These are phyloP conservation scores for Naegleria lovaniensis DNA, from an alignment of 208 protist species.

Conservation along the genomic window DNA sequence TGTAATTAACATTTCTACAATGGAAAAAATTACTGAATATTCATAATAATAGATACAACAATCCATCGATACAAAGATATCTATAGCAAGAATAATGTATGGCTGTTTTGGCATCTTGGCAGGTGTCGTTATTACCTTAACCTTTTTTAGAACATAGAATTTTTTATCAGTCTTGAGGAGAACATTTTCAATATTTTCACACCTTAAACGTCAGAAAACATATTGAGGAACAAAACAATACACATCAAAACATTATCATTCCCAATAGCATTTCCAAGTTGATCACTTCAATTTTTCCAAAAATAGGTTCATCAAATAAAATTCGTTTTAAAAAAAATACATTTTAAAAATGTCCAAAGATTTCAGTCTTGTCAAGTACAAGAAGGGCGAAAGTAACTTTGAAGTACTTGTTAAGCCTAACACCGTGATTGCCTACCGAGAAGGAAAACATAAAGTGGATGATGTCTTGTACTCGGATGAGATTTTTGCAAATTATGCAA, in stretches of 20 bases:
- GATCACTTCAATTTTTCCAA: no score
- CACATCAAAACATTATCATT: no score
- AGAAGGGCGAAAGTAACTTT: neutral
- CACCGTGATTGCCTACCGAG: neutral
- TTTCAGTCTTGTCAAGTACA: slow-evolving; percentile 19
- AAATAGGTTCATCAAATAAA: no score
- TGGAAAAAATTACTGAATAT: neutral
- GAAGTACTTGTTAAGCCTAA: slow-evolving; percentile 13
- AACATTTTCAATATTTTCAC: no score
- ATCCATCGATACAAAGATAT: neutral
- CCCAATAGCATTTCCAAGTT: no score
- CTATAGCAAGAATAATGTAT: neutral
- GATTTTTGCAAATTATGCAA: slow-evolving; percentile 20
- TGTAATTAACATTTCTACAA: no score
- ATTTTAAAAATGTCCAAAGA: neutral
- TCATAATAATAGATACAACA: neutral
- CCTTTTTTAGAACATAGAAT: no score
- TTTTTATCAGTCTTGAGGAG: no score
- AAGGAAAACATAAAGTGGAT: slow-evolving; percentile 26
- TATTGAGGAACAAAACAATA: no score
- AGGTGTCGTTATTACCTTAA: neutral
- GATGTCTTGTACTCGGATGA: slow-evolving; percentile 13
- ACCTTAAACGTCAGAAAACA: no score
- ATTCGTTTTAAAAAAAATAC: neutral
- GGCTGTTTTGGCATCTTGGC: neutral